Conservation (phyloP, 1,284 basidiomycete species). For the Ganoderma meredithae region DNA sequence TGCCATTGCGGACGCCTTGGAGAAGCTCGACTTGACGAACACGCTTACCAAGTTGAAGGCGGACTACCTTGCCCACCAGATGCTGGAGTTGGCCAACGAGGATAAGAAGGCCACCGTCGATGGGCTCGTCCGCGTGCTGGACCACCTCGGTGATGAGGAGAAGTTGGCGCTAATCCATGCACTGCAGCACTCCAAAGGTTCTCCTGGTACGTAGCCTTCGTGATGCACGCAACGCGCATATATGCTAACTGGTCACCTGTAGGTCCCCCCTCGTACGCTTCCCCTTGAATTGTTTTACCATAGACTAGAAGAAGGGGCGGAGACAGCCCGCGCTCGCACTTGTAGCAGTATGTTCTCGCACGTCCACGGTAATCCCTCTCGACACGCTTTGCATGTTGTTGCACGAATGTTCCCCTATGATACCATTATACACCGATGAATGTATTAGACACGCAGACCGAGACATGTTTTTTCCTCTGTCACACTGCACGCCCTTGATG, state of each 20-base stretch:
- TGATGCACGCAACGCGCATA: neutral
- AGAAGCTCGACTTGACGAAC: conserved; percentile 69
- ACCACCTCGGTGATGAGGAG: conserved; percentile 78
- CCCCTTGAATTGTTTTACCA: conserved; percentile 18
- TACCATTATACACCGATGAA: conserved; percentile 11
- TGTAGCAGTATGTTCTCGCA: conserved; percentile 6
- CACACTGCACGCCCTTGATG: conserved; percentile 1
- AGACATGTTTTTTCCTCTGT: conserved; percentile 9
- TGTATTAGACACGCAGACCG: conserved; percentile 21
- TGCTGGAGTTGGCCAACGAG: conserved; percentile 69
- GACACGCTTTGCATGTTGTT: conserved; percentile 23
- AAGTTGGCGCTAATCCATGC: conserved; percentile 65
- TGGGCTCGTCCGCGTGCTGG: conserved; percentile 70
- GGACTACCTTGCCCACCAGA: conserved; percentile 66
- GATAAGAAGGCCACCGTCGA: conserved; percentile 76
- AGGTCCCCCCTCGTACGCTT: conserved; percentile 40
- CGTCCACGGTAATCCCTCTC: neutral
- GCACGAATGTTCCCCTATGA: conserved; percentile 14
- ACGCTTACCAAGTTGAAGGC: conserved; percentile 68
- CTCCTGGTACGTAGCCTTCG: conserved; percentile 49
- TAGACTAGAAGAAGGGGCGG: neutral
- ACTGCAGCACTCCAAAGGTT: conserved; percentile 63
- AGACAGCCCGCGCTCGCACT: conserved; percentile 20
- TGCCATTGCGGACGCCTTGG: conserved; percentile 65
- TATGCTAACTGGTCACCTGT: neutral